Evolutionary conservation across 1,284 basidiomycete species (phyloP).

Genomic region (Trichosporon asahii): DNA sequence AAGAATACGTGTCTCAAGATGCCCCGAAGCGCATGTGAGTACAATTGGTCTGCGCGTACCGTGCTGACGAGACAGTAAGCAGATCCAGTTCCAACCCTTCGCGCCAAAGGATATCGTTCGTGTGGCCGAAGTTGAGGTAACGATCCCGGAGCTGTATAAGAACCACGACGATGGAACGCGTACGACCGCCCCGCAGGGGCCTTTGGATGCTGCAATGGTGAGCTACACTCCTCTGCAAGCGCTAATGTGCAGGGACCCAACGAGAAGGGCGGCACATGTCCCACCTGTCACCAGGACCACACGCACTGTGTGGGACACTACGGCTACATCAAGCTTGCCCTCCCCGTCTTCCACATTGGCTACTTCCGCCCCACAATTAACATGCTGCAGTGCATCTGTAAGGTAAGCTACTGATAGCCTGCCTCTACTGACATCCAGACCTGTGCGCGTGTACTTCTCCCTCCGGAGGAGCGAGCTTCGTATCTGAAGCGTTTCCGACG

Average conservation of each 20-base stretch:
- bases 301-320: slow-evolving; percentile 98
- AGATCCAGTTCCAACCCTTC: slow-evolving; percentile 88
- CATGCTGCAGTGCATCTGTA: slow-evolving; percentile 94
- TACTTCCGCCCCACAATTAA: slow-evolving; percentile 95
- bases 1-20: slow-evolving; percentile 80
- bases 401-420: slow-evolving; percentile 56
- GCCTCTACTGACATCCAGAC: slow-evolving; percentile 57
- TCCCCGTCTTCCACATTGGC: slow-evolving; percentile 97
- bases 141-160: slow-evolving; percentile 81
- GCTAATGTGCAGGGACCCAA: slow-evolving; percentile 72
- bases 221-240: slow-evolving; percentile 19
- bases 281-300: slow-evolving; percentile 88
- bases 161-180: slow-evolving; percentile 53
- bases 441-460: slow-evolving; percentile 89
- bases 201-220: slow-evolving; percentile 82
- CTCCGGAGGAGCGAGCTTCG: slow-evolving; percentile 76
- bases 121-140: slow-evolving; percentile 90
- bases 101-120: slow-evolving; percentile 90
- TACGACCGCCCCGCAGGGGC: slow-evolving; percentile 82
- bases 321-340: slow-evolving; percentile 91
- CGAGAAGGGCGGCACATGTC: slow-evolving; percentile 87
- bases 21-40: slow-evolving; percentile 88
- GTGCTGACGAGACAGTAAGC: slow-evolving; percentile 61
- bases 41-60: background rate
- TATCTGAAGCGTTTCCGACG: slow-evolving; percentile 87